These are phyloP conservation scores for Alternaria angustiovoidea DNA, from an alignment of 2,329 filamentous ascomycete species.

Conservation along the genomic window DNA sequence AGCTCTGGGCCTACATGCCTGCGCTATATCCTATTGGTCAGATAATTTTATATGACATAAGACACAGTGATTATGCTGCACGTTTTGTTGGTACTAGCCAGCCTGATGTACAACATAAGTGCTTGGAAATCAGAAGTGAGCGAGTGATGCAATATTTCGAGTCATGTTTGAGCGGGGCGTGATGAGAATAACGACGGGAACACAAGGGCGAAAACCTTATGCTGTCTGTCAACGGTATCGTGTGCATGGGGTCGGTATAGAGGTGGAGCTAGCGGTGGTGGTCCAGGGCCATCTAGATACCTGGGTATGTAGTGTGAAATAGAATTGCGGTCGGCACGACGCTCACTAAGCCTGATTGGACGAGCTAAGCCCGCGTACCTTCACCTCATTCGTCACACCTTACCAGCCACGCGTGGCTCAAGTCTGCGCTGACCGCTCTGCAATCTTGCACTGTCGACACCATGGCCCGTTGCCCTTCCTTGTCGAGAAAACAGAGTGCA, in stretches of 20 bases:
- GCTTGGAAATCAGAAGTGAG: background rate
- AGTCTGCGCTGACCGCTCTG: constrained; percentile 10
- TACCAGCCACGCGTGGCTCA: constrained; percentile 5
- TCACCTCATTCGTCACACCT: constrained; percentile 6
- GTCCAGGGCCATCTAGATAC: background rate
- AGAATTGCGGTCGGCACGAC: constrained; percentile 9
- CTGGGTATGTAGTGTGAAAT: background rate
- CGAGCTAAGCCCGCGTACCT: background rate
- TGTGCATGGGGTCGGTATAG: background rate
- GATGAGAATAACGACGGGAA: background rate
- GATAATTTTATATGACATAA: background rate
- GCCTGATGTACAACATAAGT: background rate
- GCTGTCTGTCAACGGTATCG: background rate
- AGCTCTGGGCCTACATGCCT: background rate
- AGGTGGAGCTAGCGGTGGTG: background rate
- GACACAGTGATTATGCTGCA: background rate
- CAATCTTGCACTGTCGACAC: background rate
- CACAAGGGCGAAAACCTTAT: background rate
- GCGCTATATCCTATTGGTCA: background rate
- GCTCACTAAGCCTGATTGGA: constrained; percentile 2
- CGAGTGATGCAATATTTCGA: background rate
- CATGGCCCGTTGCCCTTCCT: background rate
- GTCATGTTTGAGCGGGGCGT: background rate
- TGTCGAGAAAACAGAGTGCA: background rate
- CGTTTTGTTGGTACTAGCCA: background rate